phyloP scores from a whole-genome alignment of 345 rosid species.

The Salix exigua region DNA sequence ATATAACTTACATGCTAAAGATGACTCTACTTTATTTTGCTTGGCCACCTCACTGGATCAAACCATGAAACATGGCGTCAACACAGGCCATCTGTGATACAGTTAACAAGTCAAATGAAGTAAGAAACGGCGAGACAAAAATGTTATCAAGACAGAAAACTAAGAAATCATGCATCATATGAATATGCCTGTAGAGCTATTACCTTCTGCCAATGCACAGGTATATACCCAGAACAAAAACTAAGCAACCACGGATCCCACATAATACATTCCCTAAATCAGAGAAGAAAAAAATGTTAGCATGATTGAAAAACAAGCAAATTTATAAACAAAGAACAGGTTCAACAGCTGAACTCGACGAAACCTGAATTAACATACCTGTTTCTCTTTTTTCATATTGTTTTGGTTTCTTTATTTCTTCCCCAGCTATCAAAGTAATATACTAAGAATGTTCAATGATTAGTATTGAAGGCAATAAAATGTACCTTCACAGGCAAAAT shows the following conservation, averaged over 20 bases:
- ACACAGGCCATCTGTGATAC: no score
- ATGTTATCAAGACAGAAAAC: no score
- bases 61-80: no score
- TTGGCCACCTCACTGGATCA: no score
- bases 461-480: background rate
- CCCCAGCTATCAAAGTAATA: background rate
- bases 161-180: no score
- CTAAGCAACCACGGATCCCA: background rate
- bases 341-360: background rate
- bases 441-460: background rate
- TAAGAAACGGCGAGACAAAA: no score
- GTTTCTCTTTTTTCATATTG: background rate
- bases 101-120: no score
- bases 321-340: background rate
- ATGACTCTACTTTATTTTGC: no score
- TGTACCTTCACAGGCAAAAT: conserved; percentile 9
- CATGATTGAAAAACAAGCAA: background rate
- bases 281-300: background rate
- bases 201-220: background rate
- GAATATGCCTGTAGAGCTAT: background rate
- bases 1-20: no score
- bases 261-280: background rate
- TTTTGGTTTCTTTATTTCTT: background rate
- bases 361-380: background rate
- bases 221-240: background rate